Evolutionary conservation across 352 stramenopile species (phyloP), one percentile per base, ranked within the genome.

Genomic region (Pythium oligandrum): DNA sequence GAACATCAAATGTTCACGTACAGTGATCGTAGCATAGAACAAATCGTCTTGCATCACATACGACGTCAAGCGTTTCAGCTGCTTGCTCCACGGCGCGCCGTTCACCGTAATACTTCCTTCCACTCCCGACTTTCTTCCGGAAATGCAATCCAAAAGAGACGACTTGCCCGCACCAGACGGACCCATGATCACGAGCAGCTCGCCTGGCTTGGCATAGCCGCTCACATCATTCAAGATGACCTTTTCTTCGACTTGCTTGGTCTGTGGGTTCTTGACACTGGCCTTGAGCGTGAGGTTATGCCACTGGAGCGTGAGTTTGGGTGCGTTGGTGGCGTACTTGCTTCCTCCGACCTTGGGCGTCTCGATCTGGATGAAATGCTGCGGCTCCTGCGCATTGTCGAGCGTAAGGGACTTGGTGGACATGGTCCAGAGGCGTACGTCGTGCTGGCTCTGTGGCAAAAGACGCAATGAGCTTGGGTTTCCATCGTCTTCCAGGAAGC

Each of bases 81-180:
- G 61, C 50, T n/a, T 62, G 44, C 40, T 57, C 35, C 75, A 83
- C 7, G 57, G 57, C 6, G 61, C 36, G 17, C 93, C 92, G 48
- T 79, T 86, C 31, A 97, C 68, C 2, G 45, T 63, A 37, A 87
- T 82, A 0, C 47, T 61, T n/a, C 82, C 75, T 39, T 79, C 68
- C 4, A 90, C 84, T 5, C 66, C 67, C 10, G 60, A 77, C 52
- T 98, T 98, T 38, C 92, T 71, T 9, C 91, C 68, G 0, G 93
- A 88, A 48, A 98, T 90, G 26, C 97, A 95, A 74, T 98, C 92
- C 6, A 97, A 78, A 5, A 98, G 76, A 2, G 93, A 97, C n/a
- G 87, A 97, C 62, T 98, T 98, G 6, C 90, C 89, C 35, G 84
- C 79, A 9, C 83, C 82, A 0, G 70, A 83, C 1, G 72, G 73